Percentiles rank a stretch among this genome's conserved stretches.
phyloP scores from a whole-genome alignment of 352 stramenopile species.

The Pythium insidiosum region DNA sequence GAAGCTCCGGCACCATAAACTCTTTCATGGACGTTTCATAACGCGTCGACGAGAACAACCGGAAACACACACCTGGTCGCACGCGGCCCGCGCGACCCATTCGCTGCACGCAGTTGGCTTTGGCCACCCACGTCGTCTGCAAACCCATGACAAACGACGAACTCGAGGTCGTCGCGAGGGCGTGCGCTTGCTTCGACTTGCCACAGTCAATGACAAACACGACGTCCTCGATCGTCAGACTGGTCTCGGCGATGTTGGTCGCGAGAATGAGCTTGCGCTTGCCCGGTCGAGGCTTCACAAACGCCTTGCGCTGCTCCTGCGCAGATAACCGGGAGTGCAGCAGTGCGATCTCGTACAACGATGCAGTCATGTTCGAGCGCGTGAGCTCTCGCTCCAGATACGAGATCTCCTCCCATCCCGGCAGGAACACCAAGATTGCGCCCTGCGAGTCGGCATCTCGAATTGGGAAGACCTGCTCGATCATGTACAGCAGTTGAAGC shows the following conservation, averaged over 20 bases:
- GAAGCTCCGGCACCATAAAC: constrained; percentile 68
- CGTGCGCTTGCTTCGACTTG: constrained; percentile 76
- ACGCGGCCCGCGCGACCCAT: constrained; percentile 91
- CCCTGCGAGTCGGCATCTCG: constrained; percentile 34
- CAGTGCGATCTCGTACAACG: constrained; percentile 60
- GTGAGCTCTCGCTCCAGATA: constrained; percentile 60
- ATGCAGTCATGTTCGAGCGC: constrained; percentile 36
- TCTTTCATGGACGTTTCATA: constrained; percentile 65
- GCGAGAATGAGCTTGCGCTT: constrained; percentile 83
- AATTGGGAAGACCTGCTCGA: constrained; percentile 52
- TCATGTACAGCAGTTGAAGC: constrained; percentile 47
- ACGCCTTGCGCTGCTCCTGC: constrained; percentile 62
- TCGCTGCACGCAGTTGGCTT: constrained; percentile 86
- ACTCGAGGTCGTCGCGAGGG: constrained; percentile 44
- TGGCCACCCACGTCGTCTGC: constrained; percentile 83
- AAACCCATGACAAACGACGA: constrained; percentile 87
- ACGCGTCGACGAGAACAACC: constrained; percentile 53
- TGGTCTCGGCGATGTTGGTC: constrained; percentile 96
- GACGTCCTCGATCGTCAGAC: constrained; percentile 94
- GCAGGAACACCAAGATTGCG: constrained; percentile 78
- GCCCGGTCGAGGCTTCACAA: constrained; percentile 43
- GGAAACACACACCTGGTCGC: constrained; percentile 90
- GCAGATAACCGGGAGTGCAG: constrained; percentile 66
- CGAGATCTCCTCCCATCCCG: constrained; percentile 79
- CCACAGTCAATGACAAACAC: constrained; percentile 85